Conservation (phyloP, 176 grass and related monocot species). For the Olyra latifolia region DNA sequence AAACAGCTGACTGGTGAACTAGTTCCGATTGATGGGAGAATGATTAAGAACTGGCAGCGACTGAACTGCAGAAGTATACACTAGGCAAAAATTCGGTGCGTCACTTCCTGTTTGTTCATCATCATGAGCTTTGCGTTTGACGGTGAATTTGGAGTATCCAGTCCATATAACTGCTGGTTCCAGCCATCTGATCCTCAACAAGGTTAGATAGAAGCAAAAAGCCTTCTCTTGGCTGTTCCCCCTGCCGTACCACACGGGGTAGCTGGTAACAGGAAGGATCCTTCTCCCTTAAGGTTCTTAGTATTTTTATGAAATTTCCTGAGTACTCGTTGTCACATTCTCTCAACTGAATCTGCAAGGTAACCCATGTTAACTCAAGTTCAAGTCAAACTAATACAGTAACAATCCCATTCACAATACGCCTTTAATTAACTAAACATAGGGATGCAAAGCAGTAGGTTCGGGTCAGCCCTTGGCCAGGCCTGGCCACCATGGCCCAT, state of each 20-base stretch:
- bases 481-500: too few species aligned
- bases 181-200: constrained; percentile 80
- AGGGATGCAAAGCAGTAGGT: neutral
- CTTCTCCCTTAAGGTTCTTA: constrained; percentile 59
- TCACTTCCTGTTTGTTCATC: neutral
- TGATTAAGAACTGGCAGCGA: constrained; percentile 6
- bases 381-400: neutral
- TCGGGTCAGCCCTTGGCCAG: too few species aligned
- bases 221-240: constrained; percentile 91
- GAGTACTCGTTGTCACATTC: constrained; percentile 59
- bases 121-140: constrained; percentile 73
- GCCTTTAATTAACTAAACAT: neutral
- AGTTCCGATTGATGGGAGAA: neutral
- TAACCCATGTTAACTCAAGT: neutral
- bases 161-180: constrained; percentile 72
- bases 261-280: constrained; percentile 68
- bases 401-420: neutral
- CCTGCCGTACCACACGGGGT: constrained; percentile 75
- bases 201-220: constrained; percentile 85
- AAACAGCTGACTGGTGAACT: neutral
- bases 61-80: constrained; percentile 36
- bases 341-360: constrained; percentile 58
- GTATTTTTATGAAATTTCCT: constrained; percentile 54
- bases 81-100: constrained; percentile 14
- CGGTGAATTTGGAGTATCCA: constrained; percentile 90